Percentiles rank a stretch among this genome's conserved stretches.
These are phyloP conservation scores for Backusella liffmaniae DNA, from an alignment of 192 early-diverging fungal genomes.

Conservation along the genomic window DNA sequence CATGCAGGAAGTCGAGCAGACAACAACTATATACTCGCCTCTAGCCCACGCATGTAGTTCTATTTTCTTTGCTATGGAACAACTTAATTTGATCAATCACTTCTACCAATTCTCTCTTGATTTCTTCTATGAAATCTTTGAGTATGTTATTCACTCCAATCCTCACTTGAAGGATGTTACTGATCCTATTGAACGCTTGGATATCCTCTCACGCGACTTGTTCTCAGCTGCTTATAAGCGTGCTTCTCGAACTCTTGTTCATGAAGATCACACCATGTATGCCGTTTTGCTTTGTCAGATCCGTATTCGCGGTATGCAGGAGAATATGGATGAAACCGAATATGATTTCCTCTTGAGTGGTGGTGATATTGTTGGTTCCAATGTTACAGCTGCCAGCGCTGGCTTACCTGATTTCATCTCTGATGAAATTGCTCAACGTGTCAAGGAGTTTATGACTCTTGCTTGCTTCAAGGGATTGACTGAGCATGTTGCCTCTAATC, in stretches of 20 bases:
- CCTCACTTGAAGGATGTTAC: constrained; percentile 58
- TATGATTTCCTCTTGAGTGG: constrained; percentile 71
- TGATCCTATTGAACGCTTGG: constrained; percentile 71
- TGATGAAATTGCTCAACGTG: constrained; percentile 47
- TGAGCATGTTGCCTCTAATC: constrained; percentile 37
- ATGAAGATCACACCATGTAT: constrained; percentile 91
- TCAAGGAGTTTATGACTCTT: constrained; percentile 45
- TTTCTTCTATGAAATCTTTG: constrained; percentile 94
- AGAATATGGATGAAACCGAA: constrained; percentile 60
- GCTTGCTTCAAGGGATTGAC: constrained; percentile 41
- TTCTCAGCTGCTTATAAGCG: constrained; percentile 81
- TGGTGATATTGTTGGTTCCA: constrained; percentile 46
- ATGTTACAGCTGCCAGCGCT: constrained; percentile 19
- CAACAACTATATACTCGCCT: constrained; percentile 86
- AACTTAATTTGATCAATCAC: constrained; percentile 80
- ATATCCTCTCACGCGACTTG: constrained; percentile 75
- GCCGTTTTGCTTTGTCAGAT: constrained; percentile 87
- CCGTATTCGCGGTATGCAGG: constrained; percentile 61
- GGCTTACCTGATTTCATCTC: constrained; percentile 47
- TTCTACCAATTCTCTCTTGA: constrained; percentile 99
- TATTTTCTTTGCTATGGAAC: constrained; percentile 98
- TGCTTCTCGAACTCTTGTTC: constrained; percentile 79
- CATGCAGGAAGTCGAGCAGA: constrained; percentile 95
- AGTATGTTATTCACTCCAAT: constrained; percentile 78
- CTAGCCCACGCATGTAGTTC: constrained; percentile 88